Evolutionary conservation across 2,329 filamentous ascomycete genomes (phyloP).

Genomic region (Aspergillus ochraceus): DNA sequence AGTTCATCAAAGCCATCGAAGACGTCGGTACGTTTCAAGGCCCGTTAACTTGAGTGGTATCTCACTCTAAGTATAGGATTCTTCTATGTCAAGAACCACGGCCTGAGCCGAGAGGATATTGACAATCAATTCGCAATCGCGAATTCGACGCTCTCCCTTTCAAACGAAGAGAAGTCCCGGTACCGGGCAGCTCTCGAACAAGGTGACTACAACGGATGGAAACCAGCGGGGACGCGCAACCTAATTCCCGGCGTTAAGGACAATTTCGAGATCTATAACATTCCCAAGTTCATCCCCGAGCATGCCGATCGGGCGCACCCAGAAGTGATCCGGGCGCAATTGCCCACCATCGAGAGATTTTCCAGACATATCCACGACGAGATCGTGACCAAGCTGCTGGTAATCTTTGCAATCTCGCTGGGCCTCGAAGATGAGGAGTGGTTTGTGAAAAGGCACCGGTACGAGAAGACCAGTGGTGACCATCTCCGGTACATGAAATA

Average conservation of each 20-base stretch:
- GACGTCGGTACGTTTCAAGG: slow-evolving; percentile 31
- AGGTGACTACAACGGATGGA: slow-evolving; percentile 59
- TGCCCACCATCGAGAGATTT: slow-evolving; percentile 58
- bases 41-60: background rate
- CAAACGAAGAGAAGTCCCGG: slow-evolving; percentile 56
- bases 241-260: slow-evolving; percentile 40
- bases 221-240: slow-evolving; percentile 44
- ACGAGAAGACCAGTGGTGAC: slow-evolving; percentile 57
- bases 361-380: slow-evolving; percentile 53
- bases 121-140: slow-evolving; percentile 62
- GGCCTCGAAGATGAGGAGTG: slow-evolving; percentile 60
- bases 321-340: slow-evolving; percentile 49
- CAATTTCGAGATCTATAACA: slow-evolving; percentile 62
- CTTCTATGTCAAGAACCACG: slow-evolving; percentile 64
- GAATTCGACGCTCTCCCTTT: slow-evolving; percentile 56
- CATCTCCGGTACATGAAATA: slow-evolving; percentile 64
- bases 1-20: slow-evolving; percentile 55
- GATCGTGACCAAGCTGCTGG: slow-evolving; percentile 56
- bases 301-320: slow-evolving; percentile 47
- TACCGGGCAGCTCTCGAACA: slow-evolving; percentile 52
- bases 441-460: slow-evolving; percentile 56
- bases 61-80: slow-evolving; percentile 42
- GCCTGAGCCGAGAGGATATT: slow-evolving; percentile 57
- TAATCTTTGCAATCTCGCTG: slow-evolving; percentile 60
- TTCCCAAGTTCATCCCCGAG: slow-evolving; percentile 55